These are phyloP conservation scores for Sphaerosporella brunnea DNA, from an alignment of 495 filamentous ascomycete species.

Conservation along the genomic window DNA sequence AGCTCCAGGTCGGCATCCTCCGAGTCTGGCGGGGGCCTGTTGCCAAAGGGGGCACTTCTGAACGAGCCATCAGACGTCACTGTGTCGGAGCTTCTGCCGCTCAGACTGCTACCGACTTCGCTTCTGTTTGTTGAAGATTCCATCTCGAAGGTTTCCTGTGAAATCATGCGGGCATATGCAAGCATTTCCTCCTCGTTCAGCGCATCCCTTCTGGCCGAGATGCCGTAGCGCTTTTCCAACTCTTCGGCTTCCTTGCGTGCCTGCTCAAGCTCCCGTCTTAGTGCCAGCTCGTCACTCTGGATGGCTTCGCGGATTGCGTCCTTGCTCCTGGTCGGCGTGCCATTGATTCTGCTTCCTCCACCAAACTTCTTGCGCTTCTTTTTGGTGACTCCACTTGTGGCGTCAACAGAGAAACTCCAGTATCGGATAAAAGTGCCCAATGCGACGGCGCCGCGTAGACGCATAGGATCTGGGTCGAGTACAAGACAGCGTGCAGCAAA, in stretches of 20 bases:
- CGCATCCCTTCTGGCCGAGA: slow-evolving; percentile 62
- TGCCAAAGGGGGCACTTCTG: no score
- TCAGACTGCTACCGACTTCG: slow-evolving; percentile 10
- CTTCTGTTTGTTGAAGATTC: slow-evolving; percentile 31
- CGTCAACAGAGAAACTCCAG: slow-evolving; percentile 89
- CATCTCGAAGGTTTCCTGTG: slow-evolving; percentile 51
- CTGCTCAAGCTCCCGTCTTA: slow-evolving; percentile 50
- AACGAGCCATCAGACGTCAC: slow-evolving; percentile 10
- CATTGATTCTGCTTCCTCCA: slow-evolving; percentile 39
- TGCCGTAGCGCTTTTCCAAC: slow-evolving; percentile 51
- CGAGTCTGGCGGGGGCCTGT: slow-evolving; percentile 27
- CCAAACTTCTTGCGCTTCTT: slow-evolving; percentile 27
- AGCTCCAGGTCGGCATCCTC: slow-evolving; percentile 66
- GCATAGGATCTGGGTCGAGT: slow-evolving; percentile 75
- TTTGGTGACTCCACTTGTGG: no score
- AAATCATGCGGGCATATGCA: slow-evolving; percentile 74
- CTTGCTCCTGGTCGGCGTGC: slow-evolving; percentile 36
- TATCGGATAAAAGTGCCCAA: slow-evolving; percentile 75
- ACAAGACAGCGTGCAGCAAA: slow-evolving; percentile 68
- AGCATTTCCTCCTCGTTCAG: slow-evolving; percentile 76
- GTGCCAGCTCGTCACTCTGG: slow-evolving; percentile 59
- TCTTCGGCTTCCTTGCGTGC: slow-evolving; percentile 36
- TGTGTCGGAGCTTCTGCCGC: slow-evolving; percentile 11
- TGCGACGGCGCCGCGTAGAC: slow-evolving; percentile 79
- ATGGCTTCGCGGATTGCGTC: slow-evolving; percentile 62